phyloP scores from a whole-genome alignment of 306 rosid genomes.

The Casuarina equisetifolia region DNA sequence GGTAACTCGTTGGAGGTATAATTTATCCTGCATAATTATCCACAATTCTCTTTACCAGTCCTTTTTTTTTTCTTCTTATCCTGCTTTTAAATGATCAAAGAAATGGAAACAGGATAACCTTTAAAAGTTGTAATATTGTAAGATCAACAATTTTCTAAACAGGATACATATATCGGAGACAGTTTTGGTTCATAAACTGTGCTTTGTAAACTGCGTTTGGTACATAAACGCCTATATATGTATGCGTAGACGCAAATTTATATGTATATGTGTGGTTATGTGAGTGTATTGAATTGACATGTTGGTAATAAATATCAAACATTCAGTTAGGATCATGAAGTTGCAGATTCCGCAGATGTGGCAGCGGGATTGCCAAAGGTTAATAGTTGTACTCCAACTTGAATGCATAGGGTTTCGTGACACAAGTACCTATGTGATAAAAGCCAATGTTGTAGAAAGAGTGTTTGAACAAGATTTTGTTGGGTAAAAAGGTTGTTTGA shows the following conservation, averaged over 20 bases:
- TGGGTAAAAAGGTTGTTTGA: background rate
- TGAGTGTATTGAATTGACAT: background rate
- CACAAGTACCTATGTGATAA: background rate
- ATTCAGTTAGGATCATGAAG: background rate
- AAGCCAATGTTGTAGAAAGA: background rate
- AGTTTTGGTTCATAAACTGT: background rate
- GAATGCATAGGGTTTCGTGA: background rate
- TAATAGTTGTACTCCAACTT: background rate
- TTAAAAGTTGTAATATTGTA: background rate
- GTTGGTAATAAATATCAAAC: background rate
- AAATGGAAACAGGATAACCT: background rate
- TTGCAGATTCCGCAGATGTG: background rate
- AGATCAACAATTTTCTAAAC: background rate
- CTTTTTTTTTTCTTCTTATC: background rate
- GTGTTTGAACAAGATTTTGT: background rate
- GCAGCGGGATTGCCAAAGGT: background rate
- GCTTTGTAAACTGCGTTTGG: background rate
- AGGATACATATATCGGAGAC: background rate
- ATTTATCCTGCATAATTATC: slow-evolving; percentile 1
- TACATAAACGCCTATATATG: background rate
- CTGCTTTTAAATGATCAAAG: background rate
- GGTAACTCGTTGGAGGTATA: slow-evolving; percentile 58
- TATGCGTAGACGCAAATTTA: background rate
- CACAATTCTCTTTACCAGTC: background rate
- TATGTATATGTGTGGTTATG: background rate